A percentile compares a stretch with the other conserved stretches of the same genome.
Evolutionary conservation across 2,329 filamentous ascomycete genomes (phyloP).

Genomic region (Phyllosticta paracitricarpa): DNA sequence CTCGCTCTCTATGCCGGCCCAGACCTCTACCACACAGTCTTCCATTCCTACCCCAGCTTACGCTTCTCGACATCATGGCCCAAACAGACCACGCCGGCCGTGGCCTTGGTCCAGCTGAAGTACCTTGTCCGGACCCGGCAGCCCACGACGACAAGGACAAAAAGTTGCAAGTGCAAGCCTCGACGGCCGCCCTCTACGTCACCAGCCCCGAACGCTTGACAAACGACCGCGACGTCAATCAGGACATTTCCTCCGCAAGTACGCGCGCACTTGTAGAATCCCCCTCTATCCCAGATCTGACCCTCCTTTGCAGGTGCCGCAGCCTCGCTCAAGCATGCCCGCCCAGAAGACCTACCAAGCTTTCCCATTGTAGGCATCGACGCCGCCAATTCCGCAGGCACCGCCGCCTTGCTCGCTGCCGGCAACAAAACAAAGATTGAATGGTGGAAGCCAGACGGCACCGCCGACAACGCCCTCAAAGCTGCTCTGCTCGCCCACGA

Average conservation of each 20-base stretch:
- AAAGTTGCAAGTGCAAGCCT: constrained; percentile 41
- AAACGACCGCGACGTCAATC: constrained; percentile 18
- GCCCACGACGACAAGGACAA: constrained; percentile 27
- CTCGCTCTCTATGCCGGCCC: background rate
- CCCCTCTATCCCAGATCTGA: constrained; percentile 12
- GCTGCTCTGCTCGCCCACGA: constrained; percentile 51
- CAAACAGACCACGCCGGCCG: background rate
- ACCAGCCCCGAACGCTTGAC: constrained; percentile 30
- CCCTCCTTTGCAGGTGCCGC: constrained; percentile 42
- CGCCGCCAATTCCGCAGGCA: constrained; percentile 53
- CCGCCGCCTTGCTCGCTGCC: constrained; percentile 67
- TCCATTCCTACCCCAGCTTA: background rate
- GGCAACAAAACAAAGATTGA: constrained; percentile 56
- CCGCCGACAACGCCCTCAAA: constrained; percentile 46
- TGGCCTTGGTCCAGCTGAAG: background rate
- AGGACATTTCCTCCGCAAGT: constrained; percentile 50
- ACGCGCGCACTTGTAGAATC: constrained; percentile 18
- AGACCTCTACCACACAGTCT: background rate
- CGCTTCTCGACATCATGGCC: background rate
- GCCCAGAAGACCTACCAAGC: constrained; percentile 62
- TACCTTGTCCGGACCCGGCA: constrained; percentile 35
- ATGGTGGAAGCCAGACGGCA: constrained; percentile 55
- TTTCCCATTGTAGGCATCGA: constrained; percentile 58
- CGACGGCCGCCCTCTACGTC: constrained; percentile 51
- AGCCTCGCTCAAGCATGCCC: constrained; percentile 59